phyloP scores from a whole-genome alignment of 192 early-diverging fungal genomes.

The Pilaira anomala region DNA sequence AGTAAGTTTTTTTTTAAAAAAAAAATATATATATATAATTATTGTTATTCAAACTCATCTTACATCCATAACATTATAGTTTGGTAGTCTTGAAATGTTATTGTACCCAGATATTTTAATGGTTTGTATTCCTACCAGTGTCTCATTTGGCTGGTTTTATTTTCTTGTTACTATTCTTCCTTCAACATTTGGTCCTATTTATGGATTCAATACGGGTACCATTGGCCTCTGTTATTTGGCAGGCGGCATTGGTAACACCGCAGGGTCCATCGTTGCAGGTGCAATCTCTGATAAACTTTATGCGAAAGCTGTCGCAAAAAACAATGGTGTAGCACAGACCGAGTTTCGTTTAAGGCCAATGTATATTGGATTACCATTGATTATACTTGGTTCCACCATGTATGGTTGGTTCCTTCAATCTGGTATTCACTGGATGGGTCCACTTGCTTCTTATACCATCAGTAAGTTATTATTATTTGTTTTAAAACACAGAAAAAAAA shows the following conservation, averaged over 20 bases:
- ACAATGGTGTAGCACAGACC: not conserved
- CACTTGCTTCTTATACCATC: conserved; percentile 2
- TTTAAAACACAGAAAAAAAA: not conserved
- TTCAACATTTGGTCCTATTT: conserved; percentile 39
- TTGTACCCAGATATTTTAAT: conserved; percentile 18
- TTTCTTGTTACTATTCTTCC: conserved; percentile 44
- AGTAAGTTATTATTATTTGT: not conserved
- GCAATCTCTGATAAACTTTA: conserved; percentile 2
- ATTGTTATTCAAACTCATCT: too few species aligned
- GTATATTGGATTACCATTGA: conserved; percentile 18
- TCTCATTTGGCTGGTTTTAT: conserved; percentile 52
- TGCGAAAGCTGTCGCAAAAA: not conserved
- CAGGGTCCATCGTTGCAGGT: conserved; percentile 43
- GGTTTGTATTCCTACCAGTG: conserved; percentile 35
- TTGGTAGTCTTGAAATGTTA: conserved; percentile 22
- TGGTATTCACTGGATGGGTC: not conserved
- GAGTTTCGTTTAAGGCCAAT: conserved; percentile 21
- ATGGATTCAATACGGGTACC: conserved; percentile 37
- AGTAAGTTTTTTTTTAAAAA: conserved; percentile 2
- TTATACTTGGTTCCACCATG: conserved; percentile 5
- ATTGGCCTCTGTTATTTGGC: conserved; percentile 50
- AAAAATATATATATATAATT: not conserved
- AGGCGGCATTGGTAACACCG: conserved; percentile 43
- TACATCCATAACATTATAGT: not conserved
- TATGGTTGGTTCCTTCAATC: conserved; percentile 25